Conservation (phyloP, 371 early-diverging fungal species). For the Chytridiales sp. region DNA sequence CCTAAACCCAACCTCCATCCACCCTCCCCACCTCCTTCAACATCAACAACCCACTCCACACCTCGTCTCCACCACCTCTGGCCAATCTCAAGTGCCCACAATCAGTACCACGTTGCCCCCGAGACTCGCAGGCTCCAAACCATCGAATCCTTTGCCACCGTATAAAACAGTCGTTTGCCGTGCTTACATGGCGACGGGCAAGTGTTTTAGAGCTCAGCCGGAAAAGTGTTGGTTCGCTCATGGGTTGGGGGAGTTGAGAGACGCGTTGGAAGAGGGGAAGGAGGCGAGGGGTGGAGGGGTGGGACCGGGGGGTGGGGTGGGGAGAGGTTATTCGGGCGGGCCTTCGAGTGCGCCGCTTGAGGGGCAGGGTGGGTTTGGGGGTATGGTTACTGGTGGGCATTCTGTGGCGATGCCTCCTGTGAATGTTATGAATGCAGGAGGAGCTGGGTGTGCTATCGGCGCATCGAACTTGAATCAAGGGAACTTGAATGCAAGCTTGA, state of each 20-base stretch:
- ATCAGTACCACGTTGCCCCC: not conserved
- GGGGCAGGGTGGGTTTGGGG: too few relatives aligned
- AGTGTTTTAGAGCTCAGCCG: slow-evolving; percentile 19
- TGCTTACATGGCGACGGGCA: slow-evolving; percentile 16
- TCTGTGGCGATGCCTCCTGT: too few relatives aligned
- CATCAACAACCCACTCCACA: not conserved
- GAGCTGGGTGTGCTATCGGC: too few relatives aligned
- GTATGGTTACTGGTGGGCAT: too few relatives aligned
- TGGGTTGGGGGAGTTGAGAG: slow-evolving; percentile 14
- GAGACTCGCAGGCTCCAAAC: not conserved
- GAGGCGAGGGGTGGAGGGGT: too few relatives aligned
- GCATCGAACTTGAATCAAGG: too few relatives aligned
- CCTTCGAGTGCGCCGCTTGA: too few relatives aligned
- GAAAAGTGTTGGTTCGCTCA: slow-evolving; percentile 26
- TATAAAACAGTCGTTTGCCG: slow-evolving; percentile 28
- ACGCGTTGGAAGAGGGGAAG: not conserved
- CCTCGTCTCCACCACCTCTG: not conserved
- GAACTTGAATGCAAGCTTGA: too few relatives aligned
- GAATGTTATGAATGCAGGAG: too few relatives aligned
- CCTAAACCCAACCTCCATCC: not conserved
- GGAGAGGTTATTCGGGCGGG: too few relatives aligned
- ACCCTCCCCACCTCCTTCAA: not conserved
- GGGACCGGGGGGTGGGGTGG: too few relatives aligned
- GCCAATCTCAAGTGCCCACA: not conserved
- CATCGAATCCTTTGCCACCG: slow-evolving; percentile 14